Base-by-base conservation (phyloP, 345 rosid species). In the Garcia nutans region DNA sequence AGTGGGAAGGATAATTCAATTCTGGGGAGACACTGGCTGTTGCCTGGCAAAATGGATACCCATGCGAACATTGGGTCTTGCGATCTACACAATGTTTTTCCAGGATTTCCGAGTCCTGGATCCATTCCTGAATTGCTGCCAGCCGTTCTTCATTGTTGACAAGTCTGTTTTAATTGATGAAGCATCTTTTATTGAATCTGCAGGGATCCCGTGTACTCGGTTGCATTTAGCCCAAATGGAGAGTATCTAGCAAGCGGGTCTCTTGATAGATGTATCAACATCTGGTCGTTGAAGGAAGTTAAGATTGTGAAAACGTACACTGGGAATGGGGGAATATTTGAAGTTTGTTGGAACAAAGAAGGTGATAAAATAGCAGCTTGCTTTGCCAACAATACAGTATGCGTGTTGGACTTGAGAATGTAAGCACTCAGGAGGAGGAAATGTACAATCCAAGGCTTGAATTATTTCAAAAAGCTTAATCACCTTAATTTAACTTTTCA, bases 181-280 rank as follows among this genome's bases (percentile, higher is more conserved):
- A 8, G 50, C 41, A 37, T 37, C 41, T 3, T 37, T 37, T 37
- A 47, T 11, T 47, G 56, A 55, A 65, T 65, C 4, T 22, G 73
- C 82, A 96, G 98, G 92, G 98, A 91, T 50, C 97, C 97, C 20
- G 97, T 96, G 52, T 96, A 92, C 82, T 91, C 99, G 0, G 88
- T 96, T 42, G 99, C 99, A 74, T 96, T 96, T 84, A 93, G 99
- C 82, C 99, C 99, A 47, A 93, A 92, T 54, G 98, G 98, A 17
- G 97, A 96, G 83, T 96, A 85, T 82, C 82, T 96, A 72, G 99
- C 97, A 13, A 93, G 97, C 68, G 99, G 99, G 49, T 96, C 99
- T 12, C 84, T 92, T 23, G 99, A 96, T 85, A 91, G 68, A 79
- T 92, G 97, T 65, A 88, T 96, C 64, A 96, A 89, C 80, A 81